Evolutionary conservation across 768 basidiomycete genomes (phyloP).

Genomic region (Pisolithus sp.): DNA sequence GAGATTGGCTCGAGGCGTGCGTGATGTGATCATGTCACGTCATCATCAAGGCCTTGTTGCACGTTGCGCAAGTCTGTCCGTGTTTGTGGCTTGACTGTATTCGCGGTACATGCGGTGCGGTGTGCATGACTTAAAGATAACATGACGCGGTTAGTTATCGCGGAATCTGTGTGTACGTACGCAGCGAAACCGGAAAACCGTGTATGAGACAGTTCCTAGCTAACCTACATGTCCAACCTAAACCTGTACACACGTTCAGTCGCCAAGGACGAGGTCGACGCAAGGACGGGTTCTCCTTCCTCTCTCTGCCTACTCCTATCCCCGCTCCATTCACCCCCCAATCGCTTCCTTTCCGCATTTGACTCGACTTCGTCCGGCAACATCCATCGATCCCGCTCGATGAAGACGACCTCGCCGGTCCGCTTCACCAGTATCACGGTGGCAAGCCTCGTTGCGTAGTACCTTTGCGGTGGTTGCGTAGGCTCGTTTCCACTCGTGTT

Average conservation of each 20-base stretch:
- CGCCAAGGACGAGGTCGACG: background rate
- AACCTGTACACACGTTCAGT: background rate
- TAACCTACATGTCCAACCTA: background rate
- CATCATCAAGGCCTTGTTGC: no score
- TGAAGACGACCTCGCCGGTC: slow-evolving; percentile 54
- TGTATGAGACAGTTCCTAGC: no score
- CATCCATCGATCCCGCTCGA: slow-evolving; percentile 68
- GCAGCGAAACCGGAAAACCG: no score
- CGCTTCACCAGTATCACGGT: slow-evolving; percentile 63
- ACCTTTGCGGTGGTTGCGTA: slow-evolving; percentile 2
- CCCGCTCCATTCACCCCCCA: background rate
- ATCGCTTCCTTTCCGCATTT: background rate
- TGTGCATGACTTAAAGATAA: no score
- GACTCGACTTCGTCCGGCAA: slow-evolving; percentile 16
- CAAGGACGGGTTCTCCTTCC: background rate
- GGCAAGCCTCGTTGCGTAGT: slow-evolving; percentile 68
- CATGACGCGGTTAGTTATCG: no score
- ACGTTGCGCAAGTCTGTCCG: no score
- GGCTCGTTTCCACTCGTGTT: background rate
- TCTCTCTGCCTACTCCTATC: background rate
- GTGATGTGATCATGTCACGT: no score
- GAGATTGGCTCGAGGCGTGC: no score
- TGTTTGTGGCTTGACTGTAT: no score
- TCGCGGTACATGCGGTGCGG: no score
- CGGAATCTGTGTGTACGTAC: no score